phyloP scores from a whole-genome alignment of 345 rosid genomes.

The Pseudoturritis turrita region DNA sequence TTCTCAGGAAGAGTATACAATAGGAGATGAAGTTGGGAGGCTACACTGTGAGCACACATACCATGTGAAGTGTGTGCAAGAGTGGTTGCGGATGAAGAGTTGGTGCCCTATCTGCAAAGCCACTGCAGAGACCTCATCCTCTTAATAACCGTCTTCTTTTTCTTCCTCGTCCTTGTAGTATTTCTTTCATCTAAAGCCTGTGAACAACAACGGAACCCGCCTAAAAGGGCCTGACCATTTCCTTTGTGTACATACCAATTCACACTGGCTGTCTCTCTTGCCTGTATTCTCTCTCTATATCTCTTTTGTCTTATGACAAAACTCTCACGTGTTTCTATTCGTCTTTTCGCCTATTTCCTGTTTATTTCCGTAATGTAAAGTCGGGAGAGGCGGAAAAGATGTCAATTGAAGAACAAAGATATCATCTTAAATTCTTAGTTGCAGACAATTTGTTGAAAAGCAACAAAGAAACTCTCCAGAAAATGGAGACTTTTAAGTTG shows the following conservation, averaged over 20 bases:
- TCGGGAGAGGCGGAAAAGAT: neutral
- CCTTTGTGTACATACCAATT: slow-evolving; percentile 31
- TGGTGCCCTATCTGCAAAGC: slow-evolving; percentile 97
- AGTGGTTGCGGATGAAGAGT: slow-evolving; percentile 87
- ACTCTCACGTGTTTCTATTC: slow-evolving; percentile 10
- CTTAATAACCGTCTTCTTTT: slow-evolving; percentile 20
- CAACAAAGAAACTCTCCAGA: neutral
- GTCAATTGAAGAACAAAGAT: slow-evolving; percentile 1
- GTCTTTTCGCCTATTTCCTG: neutral
- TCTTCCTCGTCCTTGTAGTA: slow-evolving; percentile 3
- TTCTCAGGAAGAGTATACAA: slow-evolving; percentile 77
- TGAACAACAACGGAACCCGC: slow-evolving; percentile 20
- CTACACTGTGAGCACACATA: slow-evolving; percentile 73
- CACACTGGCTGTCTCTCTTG: slow-evolving; percentile 4
- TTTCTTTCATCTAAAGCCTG: slow-evolving; percentile 6
- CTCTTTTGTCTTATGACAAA: neutral
- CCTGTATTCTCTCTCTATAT: neutral
- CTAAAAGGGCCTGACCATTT: slow-evolving; percentile 4
- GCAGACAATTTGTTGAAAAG: neutral
- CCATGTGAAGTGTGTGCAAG: slow-evolving; percentile 60
- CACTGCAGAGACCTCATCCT: slow-evolving; percentile 45
- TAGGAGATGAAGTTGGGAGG: slow-evolving; percentile 74
- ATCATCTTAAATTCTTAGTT: neutral
- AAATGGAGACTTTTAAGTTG: neutral
- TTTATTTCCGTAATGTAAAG: neutral